Percentiles rank a stretch among this genome's conserved stretches.
Evolutionary conservation across 2,329 filamentous ascomycete species (phyloP).

Genomic region (Alternaria sp.): DNA sequence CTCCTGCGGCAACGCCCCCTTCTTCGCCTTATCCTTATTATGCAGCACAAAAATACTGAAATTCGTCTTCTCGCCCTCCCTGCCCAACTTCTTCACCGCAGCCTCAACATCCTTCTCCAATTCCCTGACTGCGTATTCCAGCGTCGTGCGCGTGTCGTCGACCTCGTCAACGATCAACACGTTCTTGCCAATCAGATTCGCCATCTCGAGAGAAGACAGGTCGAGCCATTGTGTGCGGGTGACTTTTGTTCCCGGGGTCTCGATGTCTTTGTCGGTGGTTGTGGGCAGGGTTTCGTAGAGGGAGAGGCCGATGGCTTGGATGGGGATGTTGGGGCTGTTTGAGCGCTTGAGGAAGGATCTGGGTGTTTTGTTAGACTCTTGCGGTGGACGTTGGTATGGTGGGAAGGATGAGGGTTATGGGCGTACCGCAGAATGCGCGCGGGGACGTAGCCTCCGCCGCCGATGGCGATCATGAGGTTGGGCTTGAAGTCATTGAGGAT

Average conservation of each 20-base stretch:
- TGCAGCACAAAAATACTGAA: slow-evolving; percentile 97
- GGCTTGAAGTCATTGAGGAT: slow-evolving; percentile 89
- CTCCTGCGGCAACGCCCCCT: slow-evolving; percentile 79
- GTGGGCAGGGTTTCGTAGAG: slow-evolving; percentile 84
- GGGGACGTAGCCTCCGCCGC: slow-evolving; percentile 95
- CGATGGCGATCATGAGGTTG: slow-evolving; percentile 97
- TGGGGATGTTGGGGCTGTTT: slow-evolving; percentile 91
- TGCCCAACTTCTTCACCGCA: slow-evolving; percentile 75
- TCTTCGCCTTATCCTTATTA: slow-evolving; percentile 98
- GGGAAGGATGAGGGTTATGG: no score
- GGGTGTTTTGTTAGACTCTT: no score
- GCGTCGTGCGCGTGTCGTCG: slow-evolving; percentile 90
- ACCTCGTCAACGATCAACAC: slow-evolving; percentile 95
- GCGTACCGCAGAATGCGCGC: slow-evolving; percentile 93
- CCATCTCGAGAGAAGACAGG: slow-evolving; percentile 82
- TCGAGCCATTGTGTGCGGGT: slow-evolving; percentile 99
- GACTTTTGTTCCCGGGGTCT: slow-evolving; percentile 88
- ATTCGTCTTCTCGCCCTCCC: slow-evolving; percentile 74
- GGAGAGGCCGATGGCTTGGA: slow-evolving; percentile 97
- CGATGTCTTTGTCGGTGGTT: slow-evolving; percentile 67
- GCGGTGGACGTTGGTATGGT: no score
- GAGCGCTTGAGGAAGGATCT: slow-evolving; percentile 90
- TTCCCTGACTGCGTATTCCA: slow-evolving; percentile 93
- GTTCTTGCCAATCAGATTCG: slow-evolving; percentile 87
- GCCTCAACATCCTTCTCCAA: slow-evolving; percentile 91